Percentiles rank a stretch among this genome's conserved stretches.
These are phyloP conservation scores for Ophiocordyceps camponoti-leonardi DNA, from an alignment of 2,329 filamentous ascomycete genomes.

Conservation along the genomic window DNA sequence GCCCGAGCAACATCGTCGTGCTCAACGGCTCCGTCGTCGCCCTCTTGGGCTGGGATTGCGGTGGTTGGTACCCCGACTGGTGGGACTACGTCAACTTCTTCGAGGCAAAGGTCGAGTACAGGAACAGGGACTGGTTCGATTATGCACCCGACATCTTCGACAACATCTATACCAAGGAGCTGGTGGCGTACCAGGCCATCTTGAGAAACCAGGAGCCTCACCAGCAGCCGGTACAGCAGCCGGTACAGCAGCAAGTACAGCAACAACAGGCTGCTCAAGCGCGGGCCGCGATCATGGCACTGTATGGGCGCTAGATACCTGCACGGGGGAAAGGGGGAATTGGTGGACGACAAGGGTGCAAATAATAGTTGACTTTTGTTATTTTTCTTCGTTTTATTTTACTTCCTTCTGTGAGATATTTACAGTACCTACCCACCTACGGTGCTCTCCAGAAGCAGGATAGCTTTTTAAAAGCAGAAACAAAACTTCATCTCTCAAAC, in stretches of 20 bases:
- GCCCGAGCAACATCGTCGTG: conserved; percentile 14
- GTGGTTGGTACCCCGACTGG: conserved; percentile 15
- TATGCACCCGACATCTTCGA: conserved; percentile 13
- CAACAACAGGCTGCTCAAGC: too few species aligned
- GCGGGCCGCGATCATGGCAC: too few species aligned
- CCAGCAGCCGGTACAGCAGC: too few species aligned
- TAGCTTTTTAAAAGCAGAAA: too few species aligned
- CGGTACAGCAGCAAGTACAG: too few species aligned
- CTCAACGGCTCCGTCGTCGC: conserved; percentile 7
- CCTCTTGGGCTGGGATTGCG: conserved; percentile 14
- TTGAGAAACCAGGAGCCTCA: conserved; percentile 9
- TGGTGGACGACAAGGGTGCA: too few species aligned
- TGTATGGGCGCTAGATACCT: too few species aligned
- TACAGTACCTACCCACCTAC: neutral
- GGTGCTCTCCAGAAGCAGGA: neutral
- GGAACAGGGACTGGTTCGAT: conserved; percentile 14
- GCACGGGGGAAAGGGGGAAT: too few species aligned
- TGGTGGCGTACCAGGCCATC: conserved; percentile 14
- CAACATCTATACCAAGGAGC: conserved; percentile 7
- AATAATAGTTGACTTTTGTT: too few species aligned
- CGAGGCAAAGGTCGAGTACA: conserved; percentile 10
- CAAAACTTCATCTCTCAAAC: conserved; percentile 41
- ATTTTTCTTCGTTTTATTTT: too few species aligned
- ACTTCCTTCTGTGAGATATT: neutral
- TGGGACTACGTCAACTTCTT: conserved; percentile 19